Evolutionary conservation across 192 early-diverging fungal genomes (phyloP).

Genomic region (Podila epicladia): DNA sequence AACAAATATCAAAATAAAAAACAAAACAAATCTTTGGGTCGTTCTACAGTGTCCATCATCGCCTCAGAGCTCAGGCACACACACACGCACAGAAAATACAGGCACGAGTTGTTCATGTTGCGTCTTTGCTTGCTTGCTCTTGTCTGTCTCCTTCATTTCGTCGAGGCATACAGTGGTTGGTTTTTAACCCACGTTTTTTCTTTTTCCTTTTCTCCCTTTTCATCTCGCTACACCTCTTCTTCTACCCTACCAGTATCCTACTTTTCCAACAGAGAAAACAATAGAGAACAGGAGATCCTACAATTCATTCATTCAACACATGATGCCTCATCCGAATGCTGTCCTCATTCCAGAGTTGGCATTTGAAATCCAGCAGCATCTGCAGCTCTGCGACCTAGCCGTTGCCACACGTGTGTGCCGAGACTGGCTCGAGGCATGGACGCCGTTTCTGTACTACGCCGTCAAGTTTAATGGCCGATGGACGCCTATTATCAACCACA

Average conservation of each 20-base stretch:
- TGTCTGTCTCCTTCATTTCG: background rate
- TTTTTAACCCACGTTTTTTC: background rate
- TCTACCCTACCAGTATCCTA: background rate
- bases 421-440: slow-evolving; percentile 40
- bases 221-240: slow-evolving; percentile 2
- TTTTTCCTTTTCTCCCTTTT: slow-evolving; percentile 6
- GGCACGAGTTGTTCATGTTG: background rate
- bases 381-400: slow-evolving; percentile 25
- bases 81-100: background rate
- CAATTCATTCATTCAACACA: background rate
- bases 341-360: slow-evolving; percentile 43
- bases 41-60: background rate
- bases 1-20: background rate
- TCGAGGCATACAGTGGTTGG: too few species aligned
- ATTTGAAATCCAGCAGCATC: slow-evolving; percentile 31
- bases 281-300: background rate
- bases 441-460: slow-evolving; percentile 31
- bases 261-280: background rate
- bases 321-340: slow-evolving; percentile 12
- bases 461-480: slow-evolving; percentile 20
- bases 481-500: background rate
- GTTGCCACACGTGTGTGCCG: slow-evolving; percentile 30
- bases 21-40: background rate
- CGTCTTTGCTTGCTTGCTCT: background rate
- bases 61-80: background rate